These are phyloP conservation scores for Zychaea mexicana DNA, from an alignment of 371 early-diverging fungal genomes.

Conservation along the genomic window DNA sequence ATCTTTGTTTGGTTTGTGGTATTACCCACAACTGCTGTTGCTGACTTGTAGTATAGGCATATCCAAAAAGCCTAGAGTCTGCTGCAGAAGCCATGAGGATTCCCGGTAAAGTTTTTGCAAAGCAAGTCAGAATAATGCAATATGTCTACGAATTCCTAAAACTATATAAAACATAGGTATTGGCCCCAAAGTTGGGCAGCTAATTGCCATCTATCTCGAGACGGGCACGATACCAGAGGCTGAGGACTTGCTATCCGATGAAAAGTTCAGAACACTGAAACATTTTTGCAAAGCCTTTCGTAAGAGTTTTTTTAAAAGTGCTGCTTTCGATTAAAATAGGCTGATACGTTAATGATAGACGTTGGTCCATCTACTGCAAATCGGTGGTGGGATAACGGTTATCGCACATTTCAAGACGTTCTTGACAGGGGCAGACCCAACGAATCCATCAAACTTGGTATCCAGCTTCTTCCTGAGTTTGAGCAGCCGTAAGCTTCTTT, in stretches of 20 bases:
- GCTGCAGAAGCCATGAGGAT: constrained; percentile 47
- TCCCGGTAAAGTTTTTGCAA: constrained; percentile 30
- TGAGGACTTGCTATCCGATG: constrained; percentile 25
- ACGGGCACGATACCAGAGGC: constrained; percentile 51
- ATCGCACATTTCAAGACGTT: constrained; percentile 45
- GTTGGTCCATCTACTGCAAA: constrained; percentile 49
- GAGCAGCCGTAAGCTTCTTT: constrained; percentile 24
- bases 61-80: constrained; percentile 44
- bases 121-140: neutral
- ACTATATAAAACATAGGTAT: constrained; percentile 27
- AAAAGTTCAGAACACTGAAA: constrained; percentile 31
- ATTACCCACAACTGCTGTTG: neutral
- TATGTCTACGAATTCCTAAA: neutral
- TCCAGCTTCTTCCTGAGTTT: constrained; percentile 45
- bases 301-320: constrained; percentile 11
- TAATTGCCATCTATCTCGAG: constrained; percentile 31
- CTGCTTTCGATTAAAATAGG: neutral
- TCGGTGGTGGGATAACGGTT: constrained; percentile 55
- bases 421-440: constrained; percentile 31
- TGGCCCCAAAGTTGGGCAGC: constrained; percentile 45
- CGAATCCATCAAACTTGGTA: constrained; percentile 27
- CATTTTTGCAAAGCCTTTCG: constrained; percentile 46
- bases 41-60: constrained; percentile 30
- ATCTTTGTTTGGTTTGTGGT: no score
- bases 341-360: constrained; percentile 25